A percentile compares a stretch with the other conserved stretches of the same genome.
These are phyloP conservation scores for Pichia sporocuriosa DNA, from an alignment of 805 yeast species.

Conservation along the genomic window DNA sequence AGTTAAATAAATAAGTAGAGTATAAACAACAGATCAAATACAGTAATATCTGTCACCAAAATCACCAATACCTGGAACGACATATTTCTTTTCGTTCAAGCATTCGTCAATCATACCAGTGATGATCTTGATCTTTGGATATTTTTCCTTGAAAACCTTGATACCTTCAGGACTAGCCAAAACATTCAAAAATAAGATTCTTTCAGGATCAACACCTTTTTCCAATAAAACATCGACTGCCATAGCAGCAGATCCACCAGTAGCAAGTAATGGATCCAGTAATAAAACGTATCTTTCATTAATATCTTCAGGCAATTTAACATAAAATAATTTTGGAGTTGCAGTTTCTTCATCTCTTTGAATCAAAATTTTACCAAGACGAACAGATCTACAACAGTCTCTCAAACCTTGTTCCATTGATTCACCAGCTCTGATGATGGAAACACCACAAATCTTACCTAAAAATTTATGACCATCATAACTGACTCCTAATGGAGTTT, in stretches of 20 bases:
- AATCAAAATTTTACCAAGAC: constrained; percentile 93
- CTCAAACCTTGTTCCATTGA: constrained; percentile 98
- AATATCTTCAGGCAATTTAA: constrained; percentile 90
- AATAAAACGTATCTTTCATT: constrained; percentile 81
- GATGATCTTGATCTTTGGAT: constrained; percentile 80
- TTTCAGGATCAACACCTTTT: constrained; percentile 82
- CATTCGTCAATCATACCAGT: constrained; percentile 92
- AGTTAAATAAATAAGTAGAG: neutral
- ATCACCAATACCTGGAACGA: constrained; percentile 94
- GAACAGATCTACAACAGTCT: constrained; percentile 93
- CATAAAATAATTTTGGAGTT: constrained; percentile 83
- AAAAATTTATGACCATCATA: constrained; percentile 74
- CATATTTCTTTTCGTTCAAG: constrained; percentile 76
- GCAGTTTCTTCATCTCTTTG: constrained; percentile 99
- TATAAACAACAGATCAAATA: constrained; percentile 38
- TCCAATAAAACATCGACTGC: constrained; percentile 86
- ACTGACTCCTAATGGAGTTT: constrained; percentile 68
- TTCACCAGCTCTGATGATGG: constrained; percentile 97
- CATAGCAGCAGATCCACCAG: constrained; percentile 97
- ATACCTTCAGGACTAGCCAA: constrained; percentile 96
- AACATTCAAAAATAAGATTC: constrained; percentile 84
- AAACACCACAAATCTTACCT: constrained; percentile 96
- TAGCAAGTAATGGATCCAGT: constrained; percentile 96
- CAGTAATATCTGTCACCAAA: constrained; percentile 98
- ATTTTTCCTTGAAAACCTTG: constrained; percentile 62